Evolutionary conservation across 2,329 filamentous ascomycete genomes (phyloP), one percentile per base, ranked within the genome.

Genomic region (Diplocarpon mali): DNA sequence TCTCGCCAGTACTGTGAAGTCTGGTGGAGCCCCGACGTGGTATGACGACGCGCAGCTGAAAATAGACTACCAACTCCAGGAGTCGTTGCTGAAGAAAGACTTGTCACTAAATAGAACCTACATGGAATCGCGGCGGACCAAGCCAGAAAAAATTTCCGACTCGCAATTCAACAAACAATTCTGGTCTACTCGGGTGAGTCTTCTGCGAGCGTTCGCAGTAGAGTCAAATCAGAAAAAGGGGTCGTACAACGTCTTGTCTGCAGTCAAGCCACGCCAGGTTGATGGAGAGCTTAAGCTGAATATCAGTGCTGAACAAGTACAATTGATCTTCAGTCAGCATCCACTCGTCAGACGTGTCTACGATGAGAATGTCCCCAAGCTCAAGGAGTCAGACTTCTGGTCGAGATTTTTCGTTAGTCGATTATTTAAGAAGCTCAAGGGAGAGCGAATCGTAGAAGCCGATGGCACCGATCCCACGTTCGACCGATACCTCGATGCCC

Each of bases 271-370:
- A 6, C 77, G 80, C 43, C 77, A 83, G 5, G 79, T 85, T 45
- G 80, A 86, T 53, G 82, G 82, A 51, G 78, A 82, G 48, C 73
- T 82, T 36, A 87, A 83, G 63, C 71, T 95, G 55, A 89, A 85
- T 58, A 82, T 98, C 51, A 92, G 80, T 53, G 82, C 87, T 48
- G 89, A 95, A 64, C 89, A 96, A 64, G 86, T 96, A 41, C 83
- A 89, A 59, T 77, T 94, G 60, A 92, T 98, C 42, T 89, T 98
- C 64, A 80, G 76, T 48, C 92, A 96, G 62, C 90, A 98, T 63
- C 88, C 92, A 2, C 71, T 98, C 0, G 83, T 98, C 47, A 85
- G 86, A 61, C 78, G 80, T 15, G 85, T 94, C 6, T 96, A 95
- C 64, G 87, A 96, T 60, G 89, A 95, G 60, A 87, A 89, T 53